These are phyloP conservation scores for Pseudonitzschia pungens DNA, from an alignment of 108 stramenopile genomes.

Conservation along the genomic window DNA sequence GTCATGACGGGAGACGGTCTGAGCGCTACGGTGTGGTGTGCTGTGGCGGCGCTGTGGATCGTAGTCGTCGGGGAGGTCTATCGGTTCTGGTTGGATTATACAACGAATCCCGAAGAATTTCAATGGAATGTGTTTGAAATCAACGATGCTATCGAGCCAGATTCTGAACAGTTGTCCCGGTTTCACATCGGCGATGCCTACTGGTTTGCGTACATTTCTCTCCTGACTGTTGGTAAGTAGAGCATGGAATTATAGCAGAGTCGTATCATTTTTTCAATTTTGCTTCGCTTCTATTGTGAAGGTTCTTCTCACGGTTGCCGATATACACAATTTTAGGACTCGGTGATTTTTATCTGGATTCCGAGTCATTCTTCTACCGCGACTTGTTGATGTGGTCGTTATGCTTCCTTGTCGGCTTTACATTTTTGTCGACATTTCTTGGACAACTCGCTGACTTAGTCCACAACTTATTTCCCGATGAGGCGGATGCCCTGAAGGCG, in stretches of 20 bases:
- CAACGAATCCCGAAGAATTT: constrained; percentile 1
- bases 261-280: no score
- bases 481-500: neutral
- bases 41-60: constrained; percentile 30
- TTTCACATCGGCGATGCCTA: constrained; percentile 31
- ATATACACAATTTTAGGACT: constrained; percentile 15
- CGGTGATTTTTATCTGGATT: constrained; percentile 55
- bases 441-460: constrained; percentile 29
- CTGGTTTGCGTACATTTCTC: constrained; percentile 45
- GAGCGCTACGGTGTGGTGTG: constrained; percentile 43
- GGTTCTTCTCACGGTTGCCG: no score
- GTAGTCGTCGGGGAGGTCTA: constrained; percentile 26
- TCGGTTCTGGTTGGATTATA: neutral
- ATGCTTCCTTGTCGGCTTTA: constrained; percentile 44
- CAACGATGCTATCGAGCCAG: constrained; percentile 9
- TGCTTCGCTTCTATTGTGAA: no score
- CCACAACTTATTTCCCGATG: neutral
- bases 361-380: constrained; percentile 39
- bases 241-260: constrained; percentile 2
- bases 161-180: neutral
- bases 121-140: neutral
- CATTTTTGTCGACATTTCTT: constrained; percentile 42
- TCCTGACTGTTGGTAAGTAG: neutral
- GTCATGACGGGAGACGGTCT: constrained; percentile 22
- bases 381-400: constrained; percentile 35